phyloP scores from a whole-genome alignment of 495 filamentous ascomycete genomes.

The Aspergillus avenaceus region DNA sequence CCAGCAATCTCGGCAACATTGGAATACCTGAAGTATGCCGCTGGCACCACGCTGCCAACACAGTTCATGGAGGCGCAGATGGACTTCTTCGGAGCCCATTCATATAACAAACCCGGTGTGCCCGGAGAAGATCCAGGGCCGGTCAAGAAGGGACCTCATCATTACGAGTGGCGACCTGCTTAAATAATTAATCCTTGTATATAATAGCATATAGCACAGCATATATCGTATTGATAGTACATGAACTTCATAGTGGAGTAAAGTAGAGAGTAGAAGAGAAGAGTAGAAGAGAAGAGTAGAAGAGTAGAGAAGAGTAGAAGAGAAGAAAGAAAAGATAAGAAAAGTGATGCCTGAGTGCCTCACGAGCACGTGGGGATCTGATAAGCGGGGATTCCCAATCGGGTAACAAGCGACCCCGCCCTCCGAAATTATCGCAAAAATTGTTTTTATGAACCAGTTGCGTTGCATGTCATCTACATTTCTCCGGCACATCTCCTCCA shows the following conservation, averaged over 20 bases:
- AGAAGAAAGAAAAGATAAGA: not conserved
- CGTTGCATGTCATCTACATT: slow-evolving; percentile 15
- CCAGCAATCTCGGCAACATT: slow-evolving; percentile 61
- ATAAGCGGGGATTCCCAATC: slow-evolving; percentile 11
- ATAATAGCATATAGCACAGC: not conserved
- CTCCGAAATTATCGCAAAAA: not conserved
- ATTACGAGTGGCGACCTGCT: slow-evolving; percentile 40
- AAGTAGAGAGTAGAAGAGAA: too few species aligned
- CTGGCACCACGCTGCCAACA: slow-evolving; percentile 55
- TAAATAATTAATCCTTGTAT: slow-evolving; percentile 5
- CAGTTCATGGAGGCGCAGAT: slow-evolving; percentile 73
- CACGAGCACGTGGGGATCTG: slow-evolving; percentile 3
- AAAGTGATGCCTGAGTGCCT: slow-evolving; percentile 4
- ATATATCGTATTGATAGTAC: too few species aligned
- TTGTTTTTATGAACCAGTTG: too few species aligned
- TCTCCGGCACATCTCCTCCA: slow-evolving; percentile 20
- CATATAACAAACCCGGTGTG: slow-evolving; percentile 52
- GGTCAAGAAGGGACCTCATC: slow-evolving; percentile 36
- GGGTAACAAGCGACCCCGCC: slow-evolving; percentile 8
- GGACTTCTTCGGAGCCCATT: slow-evolving; percentile 72
- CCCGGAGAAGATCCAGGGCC: slow-evolving; percentile 39
- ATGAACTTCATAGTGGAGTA: too few species aligned
- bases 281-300: not conserved
- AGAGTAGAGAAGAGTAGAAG: not conserved
- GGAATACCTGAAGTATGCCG: slow-evolving; percentile 67